A percentile compares a stretch with the other conserved stretches of the same genome.
These are phyloP conservation scores for Torulaspora quercuum DNA, from an alignment of 805 yeast genomes.

Conservation along the genomic window DNA sequence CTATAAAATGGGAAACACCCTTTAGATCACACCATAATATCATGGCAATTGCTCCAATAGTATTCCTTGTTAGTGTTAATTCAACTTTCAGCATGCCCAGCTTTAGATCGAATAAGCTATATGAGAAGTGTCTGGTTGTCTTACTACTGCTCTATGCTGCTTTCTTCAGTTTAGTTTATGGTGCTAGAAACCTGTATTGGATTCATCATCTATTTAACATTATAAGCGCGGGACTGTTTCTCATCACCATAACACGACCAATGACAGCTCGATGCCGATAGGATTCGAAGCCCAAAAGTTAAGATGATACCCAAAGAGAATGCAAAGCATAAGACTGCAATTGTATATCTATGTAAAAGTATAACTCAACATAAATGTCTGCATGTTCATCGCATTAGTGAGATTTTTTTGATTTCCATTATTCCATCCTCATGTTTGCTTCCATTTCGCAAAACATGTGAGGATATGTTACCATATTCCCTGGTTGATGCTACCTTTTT, in stretches of 20 bases:
- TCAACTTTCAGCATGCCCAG: conserved; percentile 48
- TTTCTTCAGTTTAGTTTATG: conserved; percentile 64
- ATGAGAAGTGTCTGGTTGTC: conserved; percentile 36
- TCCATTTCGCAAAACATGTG: conserved; percentile 18
- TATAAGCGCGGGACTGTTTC: conserved; percentile 43
- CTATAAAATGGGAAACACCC: conserved; percentile 76
- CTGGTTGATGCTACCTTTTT: conserved; percentile 5
- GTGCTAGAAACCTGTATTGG: conserved; percentile 81
- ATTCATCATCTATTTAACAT: conserved; percentile 72
- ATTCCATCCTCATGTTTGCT: conserved; percentile 5
- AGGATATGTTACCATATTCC: conserved; percentile 21
- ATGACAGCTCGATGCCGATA: too few relatives aligned
- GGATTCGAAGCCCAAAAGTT: too few relatives aligned
- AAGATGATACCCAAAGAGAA: too few relatives aligned
- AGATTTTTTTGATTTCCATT: conserved; percentile 13
- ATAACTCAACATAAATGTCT: conserved; percentile 1
- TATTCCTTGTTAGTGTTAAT: conserved; percentile 55
- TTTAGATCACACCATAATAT: conserved; percentile 84
- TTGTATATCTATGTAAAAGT: too few relatives aligned
- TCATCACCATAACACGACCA: neutral
- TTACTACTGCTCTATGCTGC: conserved; percentile 49
- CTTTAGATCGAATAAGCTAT: conserved; percentile 17
- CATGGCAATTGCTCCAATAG: conserved; percentile 70
- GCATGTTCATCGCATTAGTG: conserved; percentile 8
- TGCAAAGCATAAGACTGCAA: too few relatives aligned